Evolutionary conservation across 441 rosid genomes (phyloP), one percentile per base, ranked within the genome.

Genomic region (Isatis lusitanica): DNA sequence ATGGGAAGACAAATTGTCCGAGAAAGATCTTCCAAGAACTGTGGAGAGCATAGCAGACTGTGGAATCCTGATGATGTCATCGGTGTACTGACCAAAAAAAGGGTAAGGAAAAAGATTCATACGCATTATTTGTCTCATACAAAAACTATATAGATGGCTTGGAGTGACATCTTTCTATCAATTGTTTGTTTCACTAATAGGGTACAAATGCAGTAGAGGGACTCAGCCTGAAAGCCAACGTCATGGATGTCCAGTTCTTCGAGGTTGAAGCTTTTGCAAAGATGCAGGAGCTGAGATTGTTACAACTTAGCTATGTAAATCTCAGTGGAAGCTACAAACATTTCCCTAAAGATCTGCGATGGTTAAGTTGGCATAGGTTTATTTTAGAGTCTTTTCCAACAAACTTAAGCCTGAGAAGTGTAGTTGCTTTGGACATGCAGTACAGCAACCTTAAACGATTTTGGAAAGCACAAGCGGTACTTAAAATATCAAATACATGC

Each of bases 141-240:
- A 8, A 6, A 2, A 46, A 18, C 10, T 18, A 15, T 30, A 3
- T 30, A 30, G 33, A 30, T 3, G 4, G 4, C 33, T 30, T 30
- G 33, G 33, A 30, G 4, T 30, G 6, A 30, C 33, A 30, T 30
- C 1, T 30, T 30, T 30, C 6, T 30, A 30, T 30, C 4, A 30
- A 30, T 1, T 30, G 33, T 30, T 30, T 30, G 33, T 30, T 30
- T 30, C 3, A 78, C 74, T 2, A n/a, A n/a, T n/a, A n/a, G n/a
- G n/a, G n/a, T n/a, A n/a, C n/a, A n/a, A 70, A 70, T 9, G 57
- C 59, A 9, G 63, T 74, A 13, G 72, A 78, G 63, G 78, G 76
- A 31, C 73, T 82, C 3, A 39, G 40, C 28, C 33, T 75, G 50
- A 61, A 57, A 9, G 31, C 33, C 4, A 38, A 24, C n/a, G 7